Conservation (phyloP, 306 rosid genomes). For the Prinsepia uniflora region DNA sequence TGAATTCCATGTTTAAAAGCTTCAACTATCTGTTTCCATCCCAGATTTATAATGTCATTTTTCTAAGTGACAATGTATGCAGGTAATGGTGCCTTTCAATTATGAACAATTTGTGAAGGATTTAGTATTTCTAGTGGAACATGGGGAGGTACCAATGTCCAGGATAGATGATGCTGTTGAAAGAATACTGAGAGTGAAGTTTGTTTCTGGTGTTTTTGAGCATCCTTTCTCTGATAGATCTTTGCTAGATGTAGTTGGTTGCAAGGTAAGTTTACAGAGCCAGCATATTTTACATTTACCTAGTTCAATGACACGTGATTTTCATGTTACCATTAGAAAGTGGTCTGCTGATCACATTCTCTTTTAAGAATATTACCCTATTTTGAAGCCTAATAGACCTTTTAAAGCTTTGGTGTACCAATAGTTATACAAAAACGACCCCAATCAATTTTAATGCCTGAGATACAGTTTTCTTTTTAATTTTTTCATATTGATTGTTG, state of each 20-base stretch:
- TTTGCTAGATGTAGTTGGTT: slow-evolving; percentile 68
- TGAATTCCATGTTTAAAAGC: slow-evolving; percentile 13
- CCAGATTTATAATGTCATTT: slow-evolving; percentile 5
- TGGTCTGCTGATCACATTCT: not conserved
- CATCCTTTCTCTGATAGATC: slow-evolving; percentile 61
- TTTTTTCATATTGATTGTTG: not conserved
- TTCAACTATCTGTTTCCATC: not conserved
- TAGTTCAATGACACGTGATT: not conserved
- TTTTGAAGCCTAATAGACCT: not conserved
- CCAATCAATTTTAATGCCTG: slow-evolving; percentile 2
- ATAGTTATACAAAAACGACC: not conserved
- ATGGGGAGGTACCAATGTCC: slow-evolving; percentile 55
- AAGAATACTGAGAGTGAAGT: slow-evolving; percentile 81
- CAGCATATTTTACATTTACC: slow-evolving; percentile 14
- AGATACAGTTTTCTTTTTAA: slow-evolving; percentile 6
- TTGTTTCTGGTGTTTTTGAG: slow-evolving; percentile 74
- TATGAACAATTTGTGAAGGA: slow-evolving; percentile 45
- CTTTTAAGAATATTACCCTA: not conserved
- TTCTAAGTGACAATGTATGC: slow-evolving; percentile 26
- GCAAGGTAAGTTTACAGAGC: slow-evolving; percentile 52
- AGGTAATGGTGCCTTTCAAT: slow-evolving; percentile 77
- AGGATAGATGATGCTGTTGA: slow-evolving; percentile 85
- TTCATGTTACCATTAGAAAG: slow-evolving; percentile 5
- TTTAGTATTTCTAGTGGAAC: slow-evolving; percentile 53
- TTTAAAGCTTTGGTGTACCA: not conserved